Evolutionary conservation across 2,329 filamentous ascomycete genomes (phyloP), one percentile per base, ranked within the genome.

Genomic region (Fusarium veterinarium): DNA sequence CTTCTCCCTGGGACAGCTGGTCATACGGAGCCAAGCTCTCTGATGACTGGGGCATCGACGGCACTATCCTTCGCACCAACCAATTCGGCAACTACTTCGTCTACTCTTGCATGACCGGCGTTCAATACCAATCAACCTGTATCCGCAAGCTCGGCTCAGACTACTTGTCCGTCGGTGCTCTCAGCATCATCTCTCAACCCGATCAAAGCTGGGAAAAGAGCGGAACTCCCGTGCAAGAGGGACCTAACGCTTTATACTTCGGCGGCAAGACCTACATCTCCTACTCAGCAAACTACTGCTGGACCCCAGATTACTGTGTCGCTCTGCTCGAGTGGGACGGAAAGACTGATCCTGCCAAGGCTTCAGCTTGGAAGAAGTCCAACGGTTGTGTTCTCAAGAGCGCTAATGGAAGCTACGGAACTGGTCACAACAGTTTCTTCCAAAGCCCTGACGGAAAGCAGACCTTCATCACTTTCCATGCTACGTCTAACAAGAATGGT

Each of bases 381-480:
- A 75, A 78, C 20, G 86, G 86, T 0, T 87, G 86, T 13, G 81
- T 87, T 5, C 84, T 90, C 41, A 84, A 81, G 25, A 85, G 83
- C 48, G 87, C 84, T 4, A 89, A 89, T 65, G 87, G 87, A 6
- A 88, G 89, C 75, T 89, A 86, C 55, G 87, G 88, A 19, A 86
- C 87, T 0, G 88, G 87, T 1, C 87, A 89, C 68, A 89, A 89
- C 72, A 87, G 86, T 6, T 90, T 90, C 82, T 90, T 91, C 79
- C 80, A 78, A 33, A 89, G 86, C 69, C 87, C 88, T 0, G 87
- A 90, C 67, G 86, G 83, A 6, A 84, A 79, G 1, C 83, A 90
- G 77, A 86, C 84, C 6, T 90, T 84, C 84, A 88, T 87, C 57
- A 84, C 87, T 0, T 90, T 87, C 77, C 87, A 90, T 70, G 88